Conservation (phyloP, 225 moss, liverwort and hornwort species). For the Marchantia polymorpha region DNA sequence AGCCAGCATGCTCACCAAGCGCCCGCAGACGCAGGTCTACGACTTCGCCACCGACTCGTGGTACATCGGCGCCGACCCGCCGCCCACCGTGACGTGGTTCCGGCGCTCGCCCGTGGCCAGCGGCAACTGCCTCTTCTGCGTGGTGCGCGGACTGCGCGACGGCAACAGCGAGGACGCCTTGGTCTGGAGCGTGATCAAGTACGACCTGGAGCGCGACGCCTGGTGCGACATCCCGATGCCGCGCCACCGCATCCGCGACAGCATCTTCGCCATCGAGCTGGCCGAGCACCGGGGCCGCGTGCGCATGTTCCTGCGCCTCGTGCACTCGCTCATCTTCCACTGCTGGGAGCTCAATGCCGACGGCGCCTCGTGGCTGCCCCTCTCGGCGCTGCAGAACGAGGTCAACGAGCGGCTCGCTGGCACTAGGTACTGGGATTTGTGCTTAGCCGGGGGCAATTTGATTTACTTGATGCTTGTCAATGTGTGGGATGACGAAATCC, state of each 20-base stretch:
- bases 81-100: constrained; percentile 19
- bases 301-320: constrained; percentile 21
- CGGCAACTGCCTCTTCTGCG: constrained; percentile 16
- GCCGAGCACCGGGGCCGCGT: constrained; percentile 22
- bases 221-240: constrained; percentile 27
- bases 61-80: constrained; percentile 17
- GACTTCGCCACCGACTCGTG: constrained; percentile 7
- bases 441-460: constrained; percentile 19
- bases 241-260: constrained; percentile 20
- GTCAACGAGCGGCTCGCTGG: constrained; percentile 16
- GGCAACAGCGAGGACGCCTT: constrained; percentile 11
- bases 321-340: constrained; percentile 19
- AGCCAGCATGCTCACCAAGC: constrained; percentile 15
- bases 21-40: constrained; percentile 23
- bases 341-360: constrained; percentile 27
- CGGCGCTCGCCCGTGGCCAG: constrained; percentile 14
- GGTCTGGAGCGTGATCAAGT: constrained; percentile 25
- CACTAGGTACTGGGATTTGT: constrained; percentile 27
- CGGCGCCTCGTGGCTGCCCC: constrained; percentile 8
- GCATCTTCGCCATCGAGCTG: constrained; percentile 24
- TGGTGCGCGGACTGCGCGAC: constrained; percentile 17
- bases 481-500: constrained; percentile 27
- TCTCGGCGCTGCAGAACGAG: constrained; percentile 15
- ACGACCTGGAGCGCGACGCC: constrained; percentile 12
- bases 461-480: constrained; percentile 26